Evolutionary conservation across 2,329 filamentous ascomycete genomes (phyloP).

Genomic region (Leptographium galeiforme): DNA sequence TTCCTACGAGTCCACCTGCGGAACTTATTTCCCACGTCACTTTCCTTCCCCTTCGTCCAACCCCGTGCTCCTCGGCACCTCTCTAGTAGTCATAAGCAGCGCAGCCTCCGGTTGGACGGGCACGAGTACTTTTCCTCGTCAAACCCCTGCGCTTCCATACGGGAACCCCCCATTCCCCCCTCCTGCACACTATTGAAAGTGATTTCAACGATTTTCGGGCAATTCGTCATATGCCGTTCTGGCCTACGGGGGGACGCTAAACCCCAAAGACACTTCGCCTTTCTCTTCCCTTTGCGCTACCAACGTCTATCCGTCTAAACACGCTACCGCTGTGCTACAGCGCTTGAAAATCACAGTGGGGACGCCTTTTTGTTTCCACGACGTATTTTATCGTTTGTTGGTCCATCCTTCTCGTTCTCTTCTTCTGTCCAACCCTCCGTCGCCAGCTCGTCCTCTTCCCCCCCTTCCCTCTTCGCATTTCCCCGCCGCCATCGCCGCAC

Average conservation of each 20-base stretch:
- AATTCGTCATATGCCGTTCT: not conserved
- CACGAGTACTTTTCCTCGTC: no score
- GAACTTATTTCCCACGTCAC: no score
- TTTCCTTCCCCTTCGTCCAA: no score
- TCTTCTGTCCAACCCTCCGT: not conserved
- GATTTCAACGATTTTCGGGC: not conserved
- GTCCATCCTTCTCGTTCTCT: not conserved
- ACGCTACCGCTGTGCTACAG: not conserved
- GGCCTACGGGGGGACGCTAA: not conserved
- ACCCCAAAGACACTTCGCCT: not conserved
- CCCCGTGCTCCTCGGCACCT: no score
- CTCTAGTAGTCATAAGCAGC: no score
- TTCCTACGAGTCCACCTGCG: no score
- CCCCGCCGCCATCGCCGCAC: not conserved
- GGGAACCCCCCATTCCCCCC: no score
- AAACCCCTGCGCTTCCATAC: no score
- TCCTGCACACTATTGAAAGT: no score
- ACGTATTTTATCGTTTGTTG: not conserved
- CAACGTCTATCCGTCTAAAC: constrained; percentile 1
- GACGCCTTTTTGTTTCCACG: not conserved
- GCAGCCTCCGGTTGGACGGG: no score
- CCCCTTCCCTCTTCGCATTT: not conserved
- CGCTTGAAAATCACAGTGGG: not conserved
- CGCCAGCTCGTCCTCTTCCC: not conserved
- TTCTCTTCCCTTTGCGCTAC: not conserved